Conservation (phyloP, 225 moss, liverwort and hornwort genomes). For the Takakia lepidozioides region DNA sequence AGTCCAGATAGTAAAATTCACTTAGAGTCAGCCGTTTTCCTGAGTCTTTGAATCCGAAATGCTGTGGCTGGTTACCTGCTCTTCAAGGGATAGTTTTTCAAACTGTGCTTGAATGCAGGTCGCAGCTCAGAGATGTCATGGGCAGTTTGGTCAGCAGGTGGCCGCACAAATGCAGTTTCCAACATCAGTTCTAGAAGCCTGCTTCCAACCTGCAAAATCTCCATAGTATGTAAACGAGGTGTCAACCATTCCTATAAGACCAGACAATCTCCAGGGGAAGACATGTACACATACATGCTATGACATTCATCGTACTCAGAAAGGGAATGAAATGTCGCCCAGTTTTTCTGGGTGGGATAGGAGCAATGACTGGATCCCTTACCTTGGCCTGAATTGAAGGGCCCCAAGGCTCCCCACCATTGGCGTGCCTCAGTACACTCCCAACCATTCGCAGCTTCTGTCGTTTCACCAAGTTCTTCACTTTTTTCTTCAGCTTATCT, state of each 20-base stretch:
- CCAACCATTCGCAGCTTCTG: conserved; percentile 54
- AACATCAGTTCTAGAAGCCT: conserved; percentile 75
- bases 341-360: too few species aligned
- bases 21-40: too few species aligned
- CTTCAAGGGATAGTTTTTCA: conserved; percentile 48
- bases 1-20: too few species aligned
- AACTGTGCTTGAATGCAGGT: conserved; percentile 81
- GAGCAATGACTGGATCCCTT: too few species aligned
- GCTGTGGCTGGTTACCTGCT: conserved; percentile 47
- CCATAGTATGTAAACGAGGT: too few species aligned
- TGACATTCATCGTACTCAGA: too few species aligned
- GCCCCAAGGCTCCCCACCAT: conserved; percentile 73
- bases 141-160: conserved; percentile 76
- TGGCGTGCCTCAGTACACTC: conserved; percentile 53
- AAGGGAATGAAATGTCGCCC: too few species aligned
- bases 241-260: too few species aligned
- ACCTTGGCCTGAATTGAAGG: conserved; percentile 78
- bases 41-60: too few species aligned
- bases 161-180: conserved; percentile 63
- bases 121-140: conserved; percentile 73
- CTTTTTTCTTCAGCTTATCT: conserved; percentile 46
- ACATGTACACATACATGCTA: background rate
- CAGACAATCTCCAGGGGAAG: too few species aligned
- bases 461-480: conserved; percentile 69
- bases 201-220: conserved; percentile 85